These are phyloP conservation scores for Telfairia occidentalis DNA, from an alignment of 331 rosid genomes.

Conservation along the genomic window DNA sequence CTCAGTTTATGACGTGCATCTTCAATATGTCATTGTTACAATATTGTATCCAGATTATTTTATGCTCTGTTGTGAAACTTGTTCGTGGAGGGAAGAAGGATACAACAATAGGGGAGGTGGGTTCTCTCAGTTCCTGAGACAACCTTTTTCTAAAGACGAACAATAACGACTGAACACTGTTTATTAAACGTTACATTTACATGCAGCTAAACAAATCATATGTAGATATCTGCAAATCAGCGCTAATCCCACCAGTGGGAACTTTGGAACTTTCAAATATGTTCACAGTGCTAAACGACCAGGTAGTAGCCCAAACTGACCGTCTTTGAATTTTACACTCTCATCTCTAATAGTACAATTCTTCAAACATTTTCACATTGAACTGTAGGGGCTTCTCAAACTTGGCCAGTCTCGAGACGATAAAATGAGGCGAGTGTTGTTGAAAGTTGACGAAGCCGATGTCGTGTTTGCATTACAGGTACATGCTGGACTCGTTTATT, in stretches of 20 bases:
- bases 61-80: conserved; percentile 72
- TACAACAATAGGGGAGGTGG: conserved; percentile 64
- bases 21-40: background rate
- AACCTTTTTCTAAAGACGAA: background rate
- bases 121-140: conserved; percentile 1
- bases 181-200: background rate
- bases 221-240: conserved; percentile 48
- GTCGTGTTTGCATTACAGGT: conserved; percentile 81
- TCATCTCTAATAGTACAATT: conserved; percentile 6
- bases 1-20: background rate
- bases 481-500: background rate
- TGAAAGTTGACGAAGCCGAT: conserved; percentile 61
- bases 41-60: conserved; percentile 46
- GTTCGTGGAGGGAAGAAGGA: conserved; percentile 71
- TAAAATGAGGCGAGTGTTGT: conserved; percentile 54
- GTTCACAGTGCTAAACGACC: conserved; percentile 78
- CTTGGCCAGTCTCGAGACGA: conserved; percentile 67
- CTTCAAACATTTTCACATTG: background rate
- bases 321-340: background rate
- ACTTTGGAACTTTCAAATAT: conserved; percentile 62
- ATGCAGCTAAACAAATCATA: conserved; percentile 81
- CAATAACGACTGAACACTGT: background rate
- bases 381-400: conserved; percentile 69
- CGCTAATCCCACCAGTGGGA: conserved; percentile 57
- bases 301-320: conserved; percentile 37